phyloP scores from a whole-genome alignment of 129 eudicot species.

The Smallanthus sonchifolius region DNA sequence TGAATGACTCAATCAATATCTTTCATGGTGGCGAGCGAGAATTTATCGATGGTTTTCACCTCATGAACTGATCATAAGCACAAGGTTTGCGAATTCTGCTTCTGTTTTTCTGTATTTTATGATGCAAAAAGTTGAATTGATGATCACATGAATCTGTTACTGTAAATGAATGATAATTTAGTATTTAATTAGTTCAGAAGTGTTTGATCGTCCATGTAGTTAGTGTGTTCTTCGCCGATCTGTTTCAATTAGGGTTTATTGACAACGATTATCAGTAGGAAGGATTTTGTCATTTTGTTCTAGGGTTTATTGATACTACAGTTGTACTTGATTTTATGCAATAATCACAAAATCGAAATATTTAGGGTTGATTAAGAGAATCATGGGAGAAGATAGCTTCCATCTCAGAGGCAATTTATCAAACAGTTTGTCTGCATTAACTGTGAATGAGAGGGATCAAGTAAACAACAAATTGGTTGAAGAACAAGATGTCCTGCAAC shows the following conservation, averaged over 20 bases:
- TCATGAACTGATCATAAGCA: not conserved
- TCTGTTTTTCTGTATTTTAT: not conserved
- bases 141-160: not conserved
- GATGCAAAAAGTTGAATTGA: not conserved
- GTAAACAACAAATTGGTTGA: not conserved
- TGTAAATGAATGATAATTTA: not conserved
- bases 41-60: slow-evolving; percentile 13
- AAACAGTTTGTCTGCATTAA: slow-evolving; percentile 29
- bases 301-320: slow-evolving; percentile 7
- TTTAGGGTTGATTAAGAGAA: not conserved
- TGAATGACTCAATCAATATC: too few relatives aligned
- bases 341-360: not conserved
- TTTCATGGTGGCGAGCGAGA: not conserved
- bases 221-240: not conserved
- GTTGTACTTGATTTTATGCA: not conserved
- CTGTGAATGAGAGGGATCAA: slow-evolving; percentile 22
- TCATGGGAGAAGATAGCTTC: slow-evolving; percentile 15
- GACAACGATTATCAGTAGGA: too few relatives aligned
- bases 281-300: too few relatives aligned
- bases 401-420: slow-evolving; percentile 14
- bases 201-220: not conserved
- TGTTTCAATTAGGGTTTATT: not conserved
- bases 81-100: slow-evolving; percentile 12
- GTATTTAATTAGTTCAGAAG: not conserved
- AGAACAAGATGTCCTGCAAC: slow-evolving; percentile 34